phyloP scores from a whole-genome alignment of 2,329 filamentous ascomycete species.

The Aspergillus sp. region DNA sequence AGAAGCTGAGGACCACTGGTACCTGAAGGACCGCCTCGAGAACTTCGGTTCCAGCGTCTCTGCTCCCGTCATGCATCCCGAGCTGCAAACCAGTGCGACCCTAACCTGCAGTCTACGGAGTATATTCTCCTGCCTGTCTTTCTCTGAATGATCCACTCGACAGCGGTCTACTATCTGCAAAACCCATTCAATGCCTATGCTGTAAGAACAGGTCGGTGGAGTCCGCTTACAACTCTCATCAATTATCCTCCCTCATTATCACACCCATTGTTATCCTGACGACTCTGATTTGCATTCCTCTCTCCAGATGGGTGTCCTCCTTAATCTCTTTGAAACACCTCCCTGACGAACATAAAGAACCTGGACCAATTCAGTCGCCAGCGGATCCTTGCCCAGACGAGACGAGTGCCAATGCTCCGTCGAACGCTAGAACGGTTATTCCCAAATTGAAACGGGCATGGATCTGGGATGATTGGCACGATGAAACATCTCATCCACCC shows the following conservation, averaged over 20 bases:
- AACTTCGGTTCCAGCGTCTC: too few relatives aligned
- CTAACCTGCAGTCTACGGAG: too few relatives aligned
- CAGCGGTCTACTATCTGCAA: too few relatives aligned
- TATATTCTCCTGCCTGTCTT: too few relatives aligned
- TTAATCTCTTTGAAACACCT: not conserved
- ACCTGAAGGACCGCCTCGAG: too few relatives aligned
- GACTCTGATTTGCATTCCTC: not conserved
- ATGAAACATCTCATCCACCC: constrained; percentile 18
- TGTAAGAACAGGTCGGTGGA: too few relatives aligned
- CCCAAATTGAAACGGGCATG: constrained; percentile 15
- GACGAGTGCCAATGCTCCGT: not conserved
- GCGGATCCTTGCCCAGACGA: not conserved
- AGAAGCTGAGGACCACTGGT: too few relatives aligned
- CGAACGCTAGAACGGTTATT: not conserved
- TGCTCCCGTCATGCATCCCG: too few relatives aligned
- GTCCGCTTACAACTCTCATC: too few relatives aligned
- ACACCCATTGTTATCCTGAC: not conserved
- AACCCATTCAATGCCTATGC: too few relatives aligned
- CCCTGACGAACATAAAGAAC: not conserved
- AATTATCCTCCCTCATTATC: not conserved
- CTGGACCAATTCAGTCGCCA: not conserved
- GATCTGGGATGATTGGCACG: constrained; percentile 13
- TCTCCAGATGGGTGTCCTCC: not conserved
- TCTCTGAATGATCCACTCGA: too few relatives aligned
- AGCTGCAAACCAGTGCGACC: too few relatives aligned